Percentiles rank a stretch among this genome's conserved stretches.
Conservation (phyloP, 2,329 filamentous ascomycete species). For the Phialophora expanda region DNA sequence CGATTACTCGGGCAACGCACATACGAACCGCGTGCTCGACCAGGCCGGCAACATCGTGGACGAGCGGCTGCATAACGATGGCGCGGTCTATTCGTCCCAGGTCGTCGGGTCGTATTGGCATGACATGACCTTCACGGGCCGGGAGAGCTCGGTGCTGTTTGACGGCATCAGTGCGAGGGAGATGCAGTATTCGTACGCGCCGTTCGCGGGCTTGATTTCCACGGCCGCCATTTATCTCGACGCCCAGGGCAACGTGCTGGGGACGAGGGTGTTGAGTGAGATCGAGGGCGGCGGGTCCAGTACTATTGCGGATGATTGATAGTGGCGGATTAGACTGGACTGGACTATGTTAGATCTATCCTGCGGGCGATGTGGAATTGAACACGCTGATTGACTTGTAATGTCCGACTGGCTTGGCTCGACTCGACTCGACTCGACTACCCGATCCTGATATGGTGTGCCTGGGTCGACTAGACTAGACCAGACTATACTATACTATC, state of each 20-base stretch:
- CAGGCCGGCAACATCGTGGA: conserved; percentile 63
- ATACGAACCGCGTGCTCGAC: conserved; percentile 62
- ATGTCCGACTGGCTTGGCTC: too few species aligned
- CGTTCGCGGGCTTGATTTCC: conserved; percentile 56
- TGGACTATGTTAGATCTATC: too few species aligned
- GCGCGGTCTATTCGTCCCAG: conserved; percentile 51
- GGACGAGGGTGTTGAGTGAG: conserved; percentile 60
- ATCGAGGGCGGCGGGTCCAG: conserved; percentile 59
- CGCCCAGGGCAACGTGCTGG: conserved; percentile 54
- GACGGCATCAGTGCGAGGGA: conserved; percentile 57
- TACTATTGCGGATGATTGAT: conserved; percentile 52
- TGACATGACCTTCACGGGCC: conserved; percentile 63
- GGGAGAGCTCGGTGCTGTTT: conserved; percentile 54
- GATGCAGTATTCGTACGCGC: conserved; percentile 60
- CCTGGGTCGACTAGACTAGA: too few species aligned
- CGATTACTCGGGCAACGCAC: conserved; percentile 62
- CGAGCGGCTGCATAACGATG: conserved; percentile 60
- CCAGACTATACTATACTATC: too few species aligned
- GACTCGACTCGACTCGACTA: too few species aligned
- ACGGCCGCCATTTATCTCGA: conserved; percentile 58
- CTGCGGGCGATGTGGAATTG: too few species aligned
- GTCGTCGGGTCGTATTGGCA: conserved; percentile 57
- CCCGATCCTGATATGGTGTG: too few species aligned
- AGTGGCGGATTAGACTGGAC: too few species aligned
- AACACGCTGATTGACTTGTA: too few species aligned